Percentiles rank a stretch among this genome's conserved stretches.
Conservation (phyloP, 768 basidiomycete species). For the Suillus brevipes region DNA sequence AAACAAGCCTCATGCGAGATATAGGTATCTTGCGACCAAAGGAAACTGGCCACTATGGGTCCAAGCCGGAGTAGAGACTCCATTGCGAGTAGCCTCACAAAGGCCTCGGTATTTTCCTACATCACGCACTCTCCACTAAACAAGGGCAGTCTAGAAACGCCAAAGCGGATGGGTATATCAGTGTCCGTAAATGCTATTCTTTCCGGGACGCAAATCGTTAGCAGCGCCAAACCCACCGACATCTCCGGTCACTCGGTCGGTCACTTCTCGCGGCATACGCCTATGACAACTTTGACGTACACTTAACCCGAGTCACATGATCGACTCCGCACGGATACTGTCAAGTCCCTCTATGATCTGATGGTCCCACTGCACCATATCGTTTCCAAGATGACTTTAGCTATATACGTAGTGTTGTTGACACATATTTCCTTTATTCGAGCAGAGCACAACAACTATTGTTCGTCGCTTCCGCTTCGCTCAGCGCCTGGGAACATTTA, state of each 20-base stretch:
- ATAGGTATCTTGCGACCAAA: slow-evolving; percentile 27
- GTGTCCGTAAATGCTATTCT: slow-evolving; percentile 20
- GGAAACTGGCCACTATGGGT: slow-evolving; percentile 32
- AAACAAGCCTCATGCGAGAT: slow-evolving; percentile 17
- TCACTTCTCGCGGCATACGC: slow-evolving; percentile 24
- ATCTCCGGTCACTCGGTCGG: not conserved
- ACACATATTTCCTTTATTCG: too few species aligned
- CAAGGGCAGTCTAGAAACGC: slow-evolving; percentile 26
- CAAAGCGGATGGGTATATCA: slow-evolving; percentile 30
- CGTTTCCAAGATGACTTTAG: too few species aligned
- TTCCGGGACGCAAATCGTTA: slow-evolving; percentile 12
- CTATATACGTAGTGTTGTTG: too few species aligned
- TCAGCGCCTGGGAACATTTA: too few species aligned
- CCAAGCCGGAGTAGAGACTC: too few species aligned
- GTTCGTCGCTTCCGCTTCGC: too few species aligned
- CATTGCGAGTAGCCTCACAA: too few species aligned
- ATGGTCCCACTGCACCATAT: too few species aligned
- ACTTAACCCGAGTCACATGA: too few species aligned
- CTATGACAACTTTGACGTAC: slow-evolving; percentile 47
- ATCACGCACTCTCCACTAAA: slow-evolving; percentile 24
- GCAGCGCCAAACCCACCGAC: slow-evolving; percentile 18
- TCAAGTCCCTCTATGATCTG: too few species aligned
- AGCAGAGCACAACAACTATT: too few species aligned
- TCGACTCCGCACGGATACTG: too few species aligned
- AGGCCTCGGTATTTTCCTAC: slow-evolving; percentile 33